Conservation (phyloP, 1,284 basidiomycete genomes). For the Cystobasidiaceae sp. region DNA sequence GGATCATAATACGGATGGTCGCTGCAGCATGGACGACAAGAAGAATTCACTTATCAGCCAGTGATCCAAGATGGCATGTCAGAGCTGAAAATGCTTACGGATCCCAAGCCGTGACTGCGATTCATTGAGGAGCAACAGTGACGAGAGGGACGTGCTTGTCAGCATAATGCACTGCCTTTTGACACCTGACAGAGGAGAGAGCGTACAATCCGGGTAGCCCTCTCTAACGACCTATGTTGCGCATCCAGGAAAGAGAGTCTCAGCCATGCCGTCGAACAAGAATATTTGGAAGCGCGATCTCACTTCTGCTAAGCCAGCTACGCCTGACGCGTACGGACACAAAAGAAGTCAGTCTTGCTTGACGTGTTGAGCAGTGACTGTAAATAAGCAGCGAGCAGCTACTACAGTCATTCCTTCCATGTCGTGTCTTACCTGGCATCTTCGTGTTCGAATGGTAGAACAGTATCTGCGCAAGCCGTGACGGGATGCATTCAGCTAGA, state of each 20-base stretch:
- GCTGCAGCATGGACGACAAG: neutral
- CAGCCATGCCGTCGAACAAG: too few species aligned
- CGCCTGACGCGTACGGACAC: constrained; percentile 57
- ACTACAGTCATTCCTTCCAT: too few species aligned
- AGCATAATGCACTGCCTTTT: constrained; percentile 55
- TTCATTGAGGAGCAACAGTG: too few species aligned
- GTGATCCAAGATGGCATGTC: neutral
- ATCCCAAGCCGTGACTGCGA: constrained; percentile 80
- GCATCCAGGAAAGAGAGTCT: too few species aligned
- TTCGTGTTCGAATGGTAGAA: constrained; percentile 92
- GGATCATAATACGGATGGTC: constrained; percentile 82
- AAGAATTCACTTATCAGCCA: neutral
- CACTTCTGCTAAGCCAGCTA: constrained; percentile 67
- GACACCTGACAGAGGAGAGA: neutral
- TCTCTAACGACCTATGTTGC: constrained; percentile 76
- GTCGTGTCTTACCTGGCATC: constrained; percentile 66
- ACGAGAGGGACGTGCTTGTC: too few species aligned
- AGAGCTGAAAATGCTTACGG: constrained; percentile 54
- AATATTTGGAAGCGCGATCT: too few species aligned
- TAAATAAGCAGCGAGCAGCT: too few species aligned
- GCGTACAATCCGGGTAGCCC: constrained; percentile 84
- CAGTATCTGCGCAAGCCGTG: too few species aligned
- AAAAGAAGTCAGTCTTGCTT: too few species aligned
- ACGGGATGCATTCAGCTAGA: too few species aligned
- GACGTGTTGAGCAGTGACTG: too few species aligned